phyloP scores from a whole-genome alignment of 805 yeast genomes.

The Barnettozyma pratensis region DNA sequence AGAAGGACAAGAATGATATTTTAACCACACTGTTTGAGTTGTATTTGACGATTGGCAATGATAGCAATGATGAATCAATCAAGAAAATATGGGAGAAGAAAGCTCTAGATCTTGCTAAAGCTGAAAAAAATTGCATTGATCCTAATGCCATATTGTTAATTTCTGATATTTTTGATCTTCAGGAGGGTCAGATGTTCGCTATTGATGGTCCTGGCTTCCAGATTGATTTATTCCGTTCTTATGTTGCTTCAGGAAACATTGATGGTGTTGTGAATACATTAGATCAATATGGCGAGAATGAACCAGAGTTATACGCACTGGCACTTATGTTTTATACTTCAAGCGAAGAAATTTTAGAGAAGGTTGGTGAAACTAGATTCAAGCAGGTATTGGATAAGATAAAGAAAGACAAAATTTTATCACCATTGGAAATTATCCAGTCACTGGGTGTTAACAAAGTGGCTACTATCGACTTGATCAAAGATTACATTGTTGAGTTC shows the following conservation, averaged over 20 bases:
- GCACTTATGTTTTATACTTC: constrained; percentile 64
- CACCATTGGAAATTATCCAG: constrained; percentile 76
- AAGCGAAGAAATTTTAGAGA: constrained; percentile 41
- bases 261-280: constrained; percentile 52
- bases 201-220: constrained; percentile 28
- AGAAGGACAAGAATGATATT: constrained; percentile 65
- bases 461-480: constrained; percentile 67
- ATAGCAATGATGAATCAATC: constrained; percentile 30
- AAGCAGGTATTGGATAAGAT: constrained; percentile 48
- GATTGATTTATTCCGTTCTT: constrained; percentile 61
- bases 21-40: constrained; percentile 77
- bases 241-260: constrained; percentile 54
- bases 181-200: constrained; percentile 39
- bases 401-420: constrained; percentile 45
- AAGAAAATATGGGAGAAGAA: constrained; percentile 56
- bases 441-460: constrained; percentile 56
- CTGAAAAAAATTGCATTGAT: constrained; percentile 47
- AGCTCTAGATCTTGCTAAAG: constrained; percentile 48
- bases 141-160: constrained; percentile 43
- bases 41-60: constrained; percentile 58
- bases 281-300: constrained; percentile 52
- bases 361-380: constrained; percentile 46
- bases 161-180: constrained; percentile 41
- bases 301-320: constrained; percentile 59
- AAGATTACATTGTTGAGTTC: constrained; percentile 58